Conservation (phyloP, 2,329 filamentous ascomycete genomes). For the Alternaria brassicae region DNA sequence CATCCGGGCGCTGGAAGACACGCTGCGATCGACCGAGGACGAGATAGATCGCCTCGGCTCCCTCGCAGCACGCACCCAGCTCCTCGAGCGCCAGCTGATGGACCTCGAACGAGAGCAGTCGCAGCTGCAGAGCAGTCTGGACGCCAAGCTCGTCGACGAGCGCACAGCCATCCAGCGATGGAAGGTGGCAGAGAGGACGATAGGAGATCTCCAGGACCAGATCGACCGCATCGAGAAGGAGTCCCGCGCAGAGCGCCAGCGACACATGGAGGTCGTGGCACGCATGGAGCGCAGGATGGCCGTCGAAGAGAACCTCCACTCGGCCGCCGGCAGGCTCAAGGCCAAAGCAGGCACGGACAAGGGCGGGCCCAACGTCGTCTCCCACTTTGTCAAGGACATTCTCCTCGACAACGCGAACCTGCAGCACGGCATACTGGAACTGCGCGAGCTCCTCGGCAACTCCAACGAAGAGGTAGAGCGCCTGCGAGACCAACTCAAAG, state of each 20-base stretch:
- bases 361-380: constrained; percentile 75
- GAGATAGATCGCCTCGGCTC: constrained; percentile 76
- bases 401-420: constrained; percentile 94
- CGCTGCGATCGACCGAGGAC: constrained; percentile 77
- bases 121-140: constrained; percentile 71
- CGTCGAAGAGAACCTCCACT: constrained; percentile 82
- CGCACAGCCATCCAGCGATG: constrained; percentile 81
- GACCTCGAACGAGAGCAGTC: constrained; percentile 83
- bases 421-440: constrained; percentile 88
- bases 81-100: constrained; percentile 80
- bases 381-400: constrained; percentile 94
- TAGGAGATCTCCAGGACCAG: constrained; percentile 82
- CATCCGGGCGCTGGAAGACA: constrained; percentile 77
- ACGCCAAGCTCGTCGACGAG: constrained; percentile 74
- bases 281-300: constrained; percentile 84
- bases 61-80: constrained; percentile 75
- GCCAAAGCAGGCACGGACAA: constrained; percentile 69
- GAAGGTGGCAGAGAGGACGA: constrained; percentile 81
- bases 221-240: constrained; percentile 89
- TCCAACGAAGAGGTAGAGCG: constrained; percentile 94
- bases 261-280: constrained; percentile 79
- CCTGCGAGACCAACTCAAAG: constrained; percentile 79
- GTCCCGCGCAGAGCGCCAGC: constrained; percentile 77
- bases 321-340: constrained; percentile 79
- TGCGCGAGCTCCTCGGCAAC: constrained; percentile 86